Conservation (phyloP, 768 basidiomycete species). For the Tulasnella sp. region DNA sequence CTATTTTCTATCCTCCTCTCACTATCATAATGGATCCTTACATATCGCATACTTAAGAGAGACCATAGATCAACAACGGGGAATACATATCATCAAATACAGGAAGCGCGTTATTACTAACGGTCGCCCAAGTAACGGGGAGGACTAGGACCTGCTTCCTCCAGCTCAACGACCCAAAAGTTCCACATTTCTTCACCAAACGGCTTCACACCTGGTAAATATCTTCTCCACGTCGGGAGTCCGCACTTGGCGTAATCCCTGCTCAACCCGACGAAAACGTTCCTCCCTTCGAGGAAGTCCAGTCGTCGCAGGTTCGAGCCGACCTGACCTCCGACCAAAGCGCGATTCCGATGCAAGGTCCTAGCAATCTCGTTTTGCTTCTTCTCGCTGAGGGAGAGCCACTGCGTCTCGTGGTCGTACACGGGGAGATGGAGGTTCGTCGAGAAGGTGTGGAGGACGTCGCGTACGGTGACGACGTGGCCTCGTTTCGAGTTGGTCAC, state of each 20-base stretch:
- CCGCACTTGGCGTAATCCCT: neutral
- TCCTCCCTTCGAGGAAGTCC: neutral
- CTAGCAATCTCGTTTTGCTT: neutral
- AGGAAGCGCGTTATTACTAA: too few relatives aligned
- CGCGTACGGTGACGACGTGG: neutral
- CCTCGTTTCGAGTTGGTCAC: neutral
- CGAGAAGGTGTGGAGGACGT: neutral
- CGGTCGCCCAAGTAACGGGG: neutral
- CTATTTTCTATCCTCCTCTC: neutral
- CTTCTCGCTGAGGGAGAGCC: neutral
- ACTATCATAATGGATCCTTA: neutral
- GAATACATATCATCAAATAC: neutral
- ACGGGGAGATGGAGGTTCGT: neutral
- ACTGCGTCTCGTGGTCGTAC: neutral
- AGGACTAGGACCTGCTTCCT: neutral
- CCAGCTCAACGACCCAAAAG: neutral
- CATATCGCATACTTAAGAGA: neutral
- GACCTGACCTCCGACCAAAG: neutral
- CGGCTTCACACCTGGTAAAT: neutral
- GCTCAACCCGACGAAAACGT: neutral
- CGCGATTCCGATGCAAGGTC: neutral
- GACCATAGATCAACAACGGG: neutral
- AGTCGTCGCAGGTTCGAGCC: neutral
- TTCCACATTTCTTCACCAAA: neutral
- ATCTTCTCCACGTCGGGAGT: neutral